Conservation (phyloP, 2,329 filamentous ascomycete genomes). For the Dryadomyces quercus-mongolicae region DNA sequence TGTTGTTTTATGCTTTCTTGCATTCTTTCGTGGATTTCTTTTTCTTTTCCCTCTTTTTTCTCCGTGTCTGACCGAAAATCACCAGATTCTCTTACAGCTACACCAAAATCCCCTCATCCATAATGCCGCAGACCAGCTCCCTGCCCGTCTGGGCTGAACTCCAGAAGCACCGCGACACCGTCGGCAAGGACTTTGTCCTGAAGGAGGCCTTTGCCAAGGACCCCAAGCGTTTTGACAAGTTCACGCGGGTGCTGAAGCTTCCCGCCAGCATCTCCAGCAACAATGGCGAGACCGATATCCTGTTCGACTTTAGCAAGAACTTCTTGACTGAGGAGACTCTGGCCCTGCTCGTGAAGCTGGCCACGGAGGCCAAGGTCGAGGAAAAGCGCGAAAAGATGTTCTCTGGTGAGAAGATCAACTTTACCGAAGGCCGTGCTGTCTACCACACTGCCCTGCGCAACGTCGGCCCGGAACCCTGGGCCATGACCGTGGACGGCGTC, state of each 20-base stretch:
- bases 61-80: not conserved
- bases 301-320: constrained; percentile 99
- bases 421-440: constrained; percentile 91
- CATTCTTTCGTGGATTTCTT: not conserved
- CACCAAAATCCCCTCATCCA: constrained; percentile 13
- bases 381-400: constrained; percentile 97
- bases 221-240: constrained; percentile 77
- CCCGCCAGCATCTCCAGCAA: constrained; percentile 55
- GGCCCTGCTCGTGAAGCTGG: constrained; percentile 74
- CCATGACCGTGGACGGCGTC: constrained; percentile 74
- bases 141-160: constrained; percentile 83
- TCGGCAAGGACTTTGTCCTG: constrained; percentile 81
- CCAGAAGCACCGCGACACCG: constrained; percentile 74
- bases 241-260: constrained; percentile 76
- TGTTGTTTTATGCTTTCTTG: not conserved
- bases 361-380: constrained; percentile 81
- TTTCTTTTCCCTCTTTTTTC: not conserved
- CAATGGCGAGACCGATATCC: constrained; percentile 55
- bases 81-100: not conserved
- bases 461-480: constrained; percentile 55
- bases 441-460: constrained; percentile 94
- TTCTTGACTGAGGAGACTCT: constrained; percentile 90
- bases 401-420: constrained; percentile 96
- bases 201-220: constrained; percentile 90
- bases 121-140: constrained; percentile 73